Evolutionary conservation across 2,329 filamentous ascomycete species (phyloP), one percentile per base, ranked within the genome.

Genomic region (Stenocarpella maydis): DNA sequence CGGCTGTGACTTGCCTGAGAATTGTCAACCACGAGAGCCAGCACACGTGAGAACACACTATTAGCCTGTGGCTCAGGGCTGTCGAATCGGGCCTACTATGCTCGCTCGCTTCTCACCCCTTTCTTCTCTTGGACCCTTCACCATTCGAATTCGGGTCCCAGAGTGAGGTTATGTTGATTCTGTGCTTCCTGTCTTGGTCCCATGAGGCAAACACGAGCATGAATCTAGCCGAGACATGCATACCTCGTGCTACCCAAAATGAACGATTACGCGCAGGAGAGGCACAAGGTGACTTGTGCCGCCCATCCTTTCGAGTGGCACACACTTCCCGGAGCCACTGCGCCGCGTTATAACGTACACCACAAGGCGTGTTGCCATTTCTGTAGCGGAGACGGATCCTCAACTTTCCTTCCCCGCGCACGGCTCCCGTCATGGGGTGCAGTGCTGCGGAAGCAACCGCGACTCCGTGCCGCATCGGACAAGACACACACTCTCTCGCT

Each of bases 221-320:
- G 41, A 58, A 50, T 67, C 60, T 71, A 71, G 67, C 69, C 69
- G 69, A 71, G 69, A 71, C 69, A 71, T 69, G 41, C 69, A 71
- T 71, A 58, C 24, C 24, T 49, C 15, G 65, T 67, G 43, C 26
- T 67, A 67, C 64, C 63, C 61, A 58, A 45, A 14, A 52, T 34
- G 37, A 53, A 50, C 55, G 69, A 71, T 71, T 67, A 58, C 67
- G 69, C 69, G 69, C 69, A 71, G 49, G 69, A 67, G 69, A 65
- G 41, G 64, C 54, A 67, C 67, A 67, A 61, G 67, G 69, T 67
- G 49, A 60, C 61, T 55, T 54, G 67, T 67, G 67, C 69, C 54
- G 61, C 61, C 67, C 67, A 41, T 50, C 39, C 61, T 66, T 69
- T 21, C 67, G 52, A 49, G 63, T 67, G 67, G 41, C 61, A 69